phyloP scores from a whole-genome alignment of 2,329 filamentous ascomycete genomes.

The Monosporascus cannonballus region DNA sequence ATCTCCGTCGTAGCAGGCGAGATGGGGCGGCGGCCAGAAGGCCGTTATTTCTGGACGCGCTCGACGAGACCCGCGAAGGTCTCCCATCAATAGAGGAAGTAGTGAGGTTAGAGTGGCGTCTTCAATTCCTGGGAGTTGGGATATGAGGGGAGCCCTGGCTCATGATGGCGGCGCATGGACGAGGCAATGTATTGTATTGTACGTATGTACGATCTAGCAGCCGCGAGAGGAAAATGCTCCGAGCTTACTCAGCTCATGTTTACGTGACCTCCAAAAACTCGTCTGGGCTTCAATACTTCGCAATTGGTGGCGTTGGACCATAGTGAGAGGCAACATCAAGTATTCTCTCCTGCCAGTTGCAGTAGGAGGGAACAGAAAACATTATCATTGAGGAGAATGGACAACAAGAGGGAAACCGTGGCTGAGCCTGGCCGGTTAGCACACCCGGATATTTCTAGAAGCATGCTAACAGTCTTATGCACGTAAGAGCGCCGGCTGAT shows the following conservation, averaged over 20 bases:
- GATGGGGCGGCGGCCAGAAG: neutral
- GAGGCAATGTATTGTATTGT: neutral
- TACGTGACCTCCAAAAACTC: neutral
- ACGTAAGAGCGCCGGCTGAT: constrained; percentile 3
- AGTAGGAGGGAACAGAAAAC: too few relatives aligned
- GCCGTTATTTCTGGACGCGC: neutral
- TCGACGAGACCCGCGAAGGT: neutral
- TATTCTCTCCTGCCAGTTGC: neutral
- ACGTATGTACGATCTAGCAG: neutral
- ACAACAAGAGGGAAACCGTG: neutral
- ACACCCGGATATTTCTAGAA: neutral
- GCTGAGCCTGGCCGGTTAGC: neutral
- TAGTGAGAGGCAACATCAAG: neutral
- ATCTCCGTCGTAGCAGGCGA: neutral
- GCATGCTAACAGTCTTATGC: neutral
- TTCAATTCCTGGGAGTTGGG: neutral
- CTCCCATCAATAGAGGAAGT: neutral
- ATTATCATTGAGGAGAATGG: neutral
- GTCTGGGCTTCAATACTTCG: neutral
- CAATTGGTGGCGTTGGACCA: neutral
- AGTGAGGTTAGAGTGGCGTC: neutral
- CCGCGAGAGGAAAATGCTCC: neutral
- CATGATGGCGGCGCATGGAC: neutral
- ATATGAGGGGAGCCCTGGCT: neutral
- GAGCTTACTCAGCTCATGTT: neutral